Evolutionary conservation across 2,329 filamentous ascomycete genomes (phyloP).

Genomic region (Aciculosporium take): DNA sequence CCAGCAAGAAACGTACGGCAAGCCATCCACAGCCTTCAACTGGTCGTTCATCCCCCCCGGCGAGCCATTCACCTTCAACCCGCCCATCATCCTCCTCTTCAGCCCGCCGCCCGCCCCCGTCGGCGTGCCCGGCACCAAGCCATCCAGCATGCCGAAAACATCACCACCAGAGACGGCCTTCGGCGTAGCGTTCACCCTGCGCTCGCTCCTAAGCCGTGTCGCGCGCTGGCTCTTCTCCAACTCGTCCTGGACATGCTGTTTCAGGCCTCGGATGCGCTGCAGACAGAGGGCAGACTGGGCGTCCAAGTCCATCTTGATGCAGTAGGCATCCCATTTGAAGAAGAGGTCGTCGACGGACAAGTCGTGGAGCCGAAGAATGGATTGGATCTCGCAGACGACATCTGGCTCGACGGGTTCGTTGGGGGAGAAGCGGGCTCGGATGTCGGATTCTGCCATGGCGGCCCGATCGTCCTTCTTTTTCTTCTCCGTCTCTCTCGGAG

Average conservation of each 20-base stretch:
- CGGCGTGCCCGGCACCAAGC: slow-evolving; percentile 51
- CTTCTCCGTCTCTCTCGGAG: background rate
- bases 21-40: slow-evolving; percentile 17
- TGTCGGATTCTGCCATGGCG: slow-evolving; percentile 23
- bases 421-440: slow-evolving; percentile 22
- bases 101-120: slow-evolving; percentile 18
- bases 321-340: slow-evolving; percentile 98
- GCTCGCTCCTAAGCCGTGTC: slow-evolving; percentile 47
- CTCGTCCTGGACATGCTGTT: slow-evolving; percentile 72
- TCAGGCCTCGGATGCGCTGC: slow-evolving; percentile 61
- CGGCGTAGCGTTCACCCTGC: slow-evolving; percentile 47
- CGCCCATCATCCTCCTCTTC: slow-evolving; percentile 19
- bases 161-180: slow-evolving; percentile 48
- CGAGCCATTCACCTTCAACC: slow-evolving; percentile 18
- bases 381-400: slow-evolving; percentile 66
- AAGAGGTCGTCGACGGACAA: slow-evolving; percentile 76
- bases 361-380: slow-evolving; percentile 72
- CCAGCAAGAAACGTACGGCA: slow-evolving; percentile 17
- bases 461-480: background rate
- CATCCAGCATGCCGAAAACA: slow-evolving; percentile 74
- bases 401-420: slow-evolving; percentile 52
- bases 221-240: slow-evolving; percentile 63
- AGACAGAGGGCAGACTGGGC: slow-evolving; percentile 50
- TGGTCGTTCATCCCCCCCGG: slow-evolving; percentile 21
- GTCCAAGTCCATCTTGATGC: slow-evolving; percentile 80